phyloP scores from a whole-genome alignment of 352 stramenopile species.

The Saprolegnia diclina region DNA sequence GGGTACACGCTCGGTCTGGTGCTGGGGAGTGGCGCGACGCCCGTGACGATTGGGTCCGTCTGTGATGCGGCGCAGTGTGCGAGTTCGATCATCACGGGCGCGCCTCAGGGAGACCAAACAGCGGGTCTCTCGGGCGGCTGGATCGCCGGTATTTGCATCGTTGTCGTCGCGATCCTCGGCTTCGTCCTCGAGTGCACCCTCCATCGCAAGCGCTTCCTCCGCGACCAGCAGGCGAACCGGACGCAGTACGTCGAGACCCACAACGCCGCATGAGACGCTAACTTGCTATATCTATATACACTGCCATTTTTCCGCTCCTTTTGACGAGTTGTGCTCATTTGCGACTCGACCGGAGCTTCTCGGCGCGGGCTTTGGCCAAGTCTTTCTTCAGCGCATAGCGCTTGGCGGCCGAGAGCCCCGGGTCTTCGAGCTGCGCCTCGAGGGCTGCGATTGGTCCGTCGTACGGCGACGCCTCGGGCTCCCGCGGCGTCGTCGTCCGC shows the following conservation, averaged over 20 bases:
- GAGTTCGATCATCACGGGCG: neutral
- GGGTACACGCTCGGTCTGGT: neutral
- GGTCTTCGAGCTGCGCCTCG: conserved; percentile 57
- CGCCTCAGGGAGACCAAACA: conserved; percentile 43
- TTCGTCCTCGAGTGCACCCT: conserved; percentile 67
- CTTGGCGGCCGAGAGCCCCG: conserved; percentile 57
- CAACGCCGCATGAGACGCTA: neutral
- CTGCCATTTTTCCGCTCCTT: neutral
- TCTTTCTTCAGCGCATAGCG: conserved; percentile 81
- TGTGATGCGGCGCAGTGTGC: neutral
- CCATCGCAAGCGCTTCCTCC: conserved; percentile 56
- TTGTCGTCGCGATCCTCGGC: conserved; percentile 46
- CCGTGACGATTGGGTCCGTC: neutral
- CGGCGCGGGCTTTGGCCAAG: conserved; percentile 56
- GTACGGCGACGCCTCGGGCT: neutral
- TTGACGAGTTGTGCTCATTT: neutral
- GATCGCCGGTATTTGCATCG: conserved; percentile 66
- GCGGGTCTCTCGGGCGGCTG: conserved; percentile 65
- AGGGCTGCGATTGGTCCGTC: conserved; percentile 46
- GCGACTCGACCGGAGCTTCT: conserved; percentile 43
- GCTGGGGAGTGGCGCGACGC: neutral
- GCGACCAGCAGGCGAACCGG: conserved; percentile 14
- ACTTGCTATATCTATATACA: neutral
- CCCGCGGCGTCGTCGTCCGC: neutral
- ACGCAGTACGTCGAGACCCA: conserved; percentile 7